Evolutionary conservation across 2,329 filamentous ascomycete genomes (phyloP).

Genomic region (Chaetomium sp.): DNA sequence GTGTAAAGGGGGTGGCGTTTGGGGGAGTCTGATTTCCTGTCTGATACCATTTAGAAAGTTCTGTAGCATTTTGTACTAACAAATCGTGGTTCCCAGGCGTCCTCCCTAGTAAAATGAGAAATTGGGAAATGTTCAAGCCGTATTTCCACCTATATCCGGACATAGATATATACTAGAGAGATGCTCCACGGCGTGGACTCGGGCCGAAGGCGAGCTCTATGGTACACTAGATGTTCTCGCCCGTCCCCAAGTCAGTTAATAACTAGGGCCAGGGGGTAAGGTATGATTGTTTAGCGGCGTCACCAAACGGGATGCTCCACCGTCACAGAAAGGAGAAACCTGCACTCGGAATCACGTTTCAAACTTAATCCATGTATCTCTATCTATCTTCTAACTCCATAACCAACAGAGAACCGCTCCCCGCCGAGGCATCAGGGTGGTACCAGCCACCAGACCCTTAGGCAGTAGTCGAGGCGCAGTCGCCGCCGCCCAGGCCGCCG

Average conservation of each 20-base stretch:
- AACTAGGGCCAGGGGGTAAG: too few relatives aligned
- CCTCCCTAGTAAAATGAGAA: background rate
- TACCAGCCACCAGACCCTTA: background rate
- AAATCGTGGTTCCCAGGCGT: background rate
- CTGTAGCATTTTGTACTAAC: background rate
- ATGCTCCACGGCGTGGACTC: too few relatives aligned
- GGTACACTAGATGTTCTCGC: too few relatives aligned
- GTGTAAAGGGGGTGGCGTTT: background rate
- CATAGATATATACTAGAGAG: too few relatives aligned
- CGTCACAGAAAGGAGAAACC: background rate
- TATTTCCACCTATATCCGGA: too few relatives aligned
- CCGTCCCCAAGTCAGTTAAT: too few relatives aligned
- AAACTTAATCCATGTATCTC: background rate
- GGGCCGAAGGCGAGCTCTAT: too few relatives aligned
- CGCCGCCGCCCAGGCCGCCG: background rate
- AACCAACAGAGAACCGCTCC: background rate
- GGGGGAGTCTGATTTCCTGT: background rate
- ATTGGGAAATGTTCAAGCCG: too few relatives aligned
- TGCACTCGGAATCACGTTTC: background rate
- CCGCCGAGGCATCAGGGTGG: background rate
- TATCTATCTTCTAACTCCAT: background rate
- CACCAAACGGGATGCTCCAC: too few relatives aligned
- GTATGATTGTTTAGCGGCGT: too few relatives aligned
- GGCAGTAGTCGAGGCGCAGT: background rate
- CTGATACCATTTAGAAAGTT: background rate